These are phyloP conservation scores for Nemania sp. DNA, from an alignment of 2,329 filamentous ascomycete genomes.

Conservation along the genomic window DNA sequence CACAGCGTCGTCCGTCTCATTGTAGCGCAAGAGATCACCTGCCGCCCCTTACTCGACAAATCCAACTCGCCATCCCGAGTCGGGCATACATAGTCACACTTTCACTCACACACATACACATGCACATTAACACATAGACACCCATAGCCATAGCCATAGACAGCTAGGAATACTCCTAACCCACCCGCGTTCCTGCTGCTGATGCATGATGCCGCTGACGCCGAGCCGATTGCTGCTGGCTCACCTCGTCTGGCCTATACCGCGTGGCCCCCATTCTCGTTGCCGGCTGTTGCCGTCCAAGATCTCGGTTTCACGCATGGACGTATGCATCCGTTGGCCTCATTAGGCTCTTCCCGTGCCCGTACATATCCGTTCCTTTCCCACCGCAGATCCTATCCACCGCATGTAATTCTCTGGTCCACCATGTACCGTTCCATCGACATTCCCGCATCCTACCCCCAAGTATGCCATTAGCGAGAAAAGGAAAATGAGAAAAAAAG, in stretches of 20 bases:
- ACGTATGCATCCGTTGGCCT: slow-evolving; percentile 49
- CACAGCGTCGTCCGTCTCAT: slow-evolving; percentile 9
- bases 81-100: slow-evolving; percentile 21
- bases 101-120: neutral
- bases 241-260: slow-evolving; percentile 24
- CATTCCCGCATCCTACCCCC: slow-evolving; percentile 42
- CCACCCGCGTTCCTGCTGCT: slow-evolving; percentile 35
- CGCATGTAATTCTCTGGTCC: slow-evolving; percentile 45
- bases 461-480: slow-evolving; percentile 6
- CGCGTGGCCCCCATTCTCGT: slow-evolving; percentile 35
- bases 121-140: neutral
- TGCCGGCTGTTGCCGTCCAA: slow-evolving; percentile 41
- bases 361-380: slow-evolving; percentile 50
- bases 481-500: neutral
- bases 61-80: slow-evolving; percentile 21
- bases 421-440: slow-evolving; percentile 43
- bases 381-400: slow-evolving; percentile 49
- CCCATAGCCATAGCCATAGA: neutral
- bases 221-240: slow-evolving; percentile 37
- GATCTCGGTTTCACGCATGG: slow-evolving; percentile 48
- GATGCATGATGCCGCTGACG: slow-evolving; percentile 37
- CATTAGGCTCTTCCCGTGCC: slow-evolving; percentile 51
- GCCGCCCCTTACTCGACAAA: slow-evolving; percentile 4
- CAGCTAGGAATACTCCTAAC: slow-evolving; percentile 33
- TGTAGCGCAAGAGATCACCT: slow-evolving; percentile 7